phyloP scores from a whole-genome alignment of 169 alveolate species.

The Cryptosporidium sp. region DNA sequence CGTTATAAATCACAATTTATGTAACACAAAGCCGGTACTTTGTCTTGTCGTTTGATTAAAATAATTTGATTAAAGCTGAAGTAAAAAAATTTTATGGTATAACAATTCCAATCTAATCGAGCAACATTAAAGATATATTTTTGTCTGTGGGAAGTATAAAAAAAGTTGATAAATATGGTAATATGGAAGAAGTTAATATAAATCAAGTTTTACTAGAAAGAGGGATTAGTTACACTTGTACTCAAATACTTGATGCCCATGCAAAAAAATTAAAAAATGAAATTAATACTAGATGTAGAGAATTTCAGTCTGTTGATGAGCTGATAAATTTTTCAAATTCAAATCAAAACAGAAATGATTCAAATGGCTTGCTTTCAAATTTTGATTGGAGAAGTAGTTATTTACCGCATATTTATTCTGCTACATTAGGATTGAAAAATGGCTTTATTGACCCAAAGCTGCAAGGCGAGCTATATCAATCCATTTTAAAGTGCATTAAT shows the following conservation, averaged over 20 bases:
- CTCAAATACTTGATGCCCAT: constrained; percentile 60
- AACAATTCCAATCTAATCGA: neutral
- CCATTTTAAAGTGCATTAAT: constrained; percentile 45
- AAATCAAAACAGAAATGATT: neutral
- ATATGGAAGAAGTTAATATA: constrained; percentile 53
- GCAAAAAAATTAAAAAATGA: constrained; percentile 42
- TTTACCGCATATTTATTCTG: constrained; percentile 51
- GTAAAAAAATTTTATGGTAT: constrained; percentile 1
- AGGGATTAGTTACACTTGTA: constrained; percentile 26
- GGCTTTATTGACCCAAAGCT: constrained; percentile 53
- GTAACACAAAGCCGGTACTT: constrained; percentile 28
- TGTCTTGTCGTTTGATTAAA: constrained; percentile 53
- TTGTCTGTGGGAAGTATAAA: neutral
- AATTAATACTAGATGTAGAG: constrained; percentile 52
- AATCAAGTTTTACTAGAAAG: constrained; percentile 44
- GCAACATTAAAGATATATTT: neutral
- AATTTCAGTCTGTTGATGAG: constrained; percentile 39
- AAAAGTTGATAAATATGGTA: constrained; percentile 27
- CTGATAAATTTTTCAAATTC: constrained; percentile 20
- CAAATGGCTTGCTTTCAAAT: neutral
- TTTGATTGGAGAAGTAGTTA: neutral
- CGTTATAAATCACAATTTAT: neutral
- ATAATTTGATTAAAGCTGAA: neutral
- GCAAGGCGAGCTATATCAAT: constrained; percentile 13
- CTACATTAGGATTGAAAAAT: constrained; percentile 36